Evolutionary conservation across 331 rosid species (phyloP).

Genomic region (Cydonia oblonga): DNA sequence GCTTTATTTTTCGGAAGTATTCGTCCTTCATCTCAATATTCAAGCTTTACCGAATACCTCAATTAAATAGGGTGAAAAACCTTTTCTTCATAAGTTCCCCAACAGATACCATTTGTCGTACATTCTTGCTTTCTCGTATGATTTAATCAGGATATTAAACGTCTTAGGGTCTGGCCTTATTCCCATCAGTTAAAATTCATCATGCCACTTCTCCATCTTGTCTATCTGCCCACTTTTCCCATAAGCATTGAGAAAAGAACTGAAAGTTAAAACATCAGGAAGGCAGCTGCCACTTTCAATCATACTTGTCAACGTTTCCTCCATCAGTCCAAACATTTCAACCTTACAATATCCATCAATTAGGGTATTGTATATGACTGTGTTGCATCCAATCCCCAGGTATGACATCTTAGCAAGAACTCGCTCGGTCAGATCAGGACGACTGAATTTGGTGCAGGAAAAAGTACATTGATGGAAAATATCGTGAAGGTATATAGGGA

Average conservation of each 20-base stretch:
- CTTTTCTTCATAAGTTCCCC: conserved; percentile 62
- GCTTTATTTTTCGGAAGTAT: conserved; percentile 61
- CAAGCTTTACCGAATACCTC: conserved; percentile 77
- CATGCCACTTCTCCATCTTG: conserved; percentile 84
- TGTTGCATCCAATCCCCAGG: conserved; percentile 47
- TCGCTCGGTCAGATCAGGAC: conserved; percentile 44
- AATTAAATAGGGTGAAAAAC: conserved; percentile 58
- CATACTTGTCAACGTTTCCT: conserved; percentile 53
- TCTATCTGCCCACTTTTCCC: conserved; percentile 56
- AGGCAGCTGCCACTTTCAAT: conserved; percentile 59
- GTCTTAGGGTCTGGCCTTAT: conserved; percentile 61
- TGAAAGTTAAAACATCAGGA: conserved; percentile 73
- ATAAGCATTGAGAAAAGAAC: conserved; percentile 51
- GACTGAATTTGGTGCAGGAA: conserved; percentile 47
- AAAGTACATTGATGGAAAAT: background rate
- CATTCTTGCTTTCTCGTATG: conserved; percentile 69
- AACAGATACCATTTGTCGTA: conserved; percentile 53
- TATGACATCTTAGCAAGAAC: conserved; percentile 59
- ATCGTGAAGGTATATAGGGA: too few relatives aligned
- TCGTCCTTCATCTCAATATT: conserved; percentile 50
- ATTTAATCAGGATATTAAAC: conserved; percentile 69
- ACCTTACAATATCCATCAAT: conserved; percentile 72
- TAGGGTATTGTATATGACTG: conserved; percentile 64
- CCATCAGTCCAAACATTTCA: conserved; percentile 72
- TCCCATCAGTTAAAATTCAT: conserved; percentile 81